These are phyloP conservation scores for Fagus crenata DNA, from an alignment of 306 rosid genomes.

Conservation along the genomic window DNA sequence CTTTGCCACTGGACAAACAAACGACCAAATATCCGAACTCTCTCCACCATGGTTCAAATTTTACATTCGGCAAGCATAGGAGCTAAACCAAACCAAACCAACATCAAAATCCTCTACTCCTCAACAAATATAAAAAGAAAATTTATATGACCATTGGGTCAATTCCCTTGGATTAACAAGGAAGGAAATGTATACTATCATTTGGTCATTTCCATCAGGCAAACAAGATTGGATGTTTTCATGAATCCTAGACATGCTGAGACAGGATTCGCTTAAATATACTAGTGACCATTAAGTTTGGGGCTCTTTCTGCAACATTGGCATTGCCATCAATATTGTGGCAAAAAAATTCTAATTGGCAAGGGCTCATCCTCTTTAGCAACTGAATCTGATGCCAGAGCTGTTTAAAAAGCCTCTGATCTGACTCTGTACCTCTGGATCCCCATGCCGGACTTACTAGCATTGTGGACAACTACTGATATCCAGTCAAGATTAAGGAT, in stretches of 20 bases:
- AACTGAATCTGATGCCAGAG: conserved; percentile 14
- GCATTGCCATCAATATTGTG: not conserved
- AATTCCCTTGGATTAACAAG: not conserved
- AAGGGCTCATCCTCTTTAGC: conserved; percentile 19
- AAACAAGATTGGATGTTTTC: not conserved
- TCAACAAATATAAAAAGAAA: not conserved
- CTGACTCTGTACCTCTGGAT: conserved; percentile 28
- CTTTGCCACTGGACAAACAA: not conserved
- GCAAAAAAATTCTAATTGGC: conserved; percentile 8
- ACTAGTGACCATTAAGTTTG: not conserved
- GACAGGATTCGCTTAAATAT: not conserved
- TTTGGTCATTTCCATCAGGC: not conserved
- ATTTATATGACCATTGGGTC: not conserved
- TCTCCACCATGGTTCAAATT: not conserved
- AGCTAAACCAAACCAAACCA: not conserved
- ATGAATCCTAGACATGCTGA: not conserved
- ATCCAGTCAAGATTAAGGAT: not conserved
- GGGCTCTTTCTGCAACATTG: not conserved
- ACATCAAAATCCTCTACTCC: not conserved
- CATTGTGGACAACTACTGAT: conserved; percentile 1
- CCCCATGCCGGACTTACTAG: conserved; percentile 9
- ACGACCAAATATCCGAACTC: not conserved
- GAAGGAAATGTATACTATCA: not conserved
- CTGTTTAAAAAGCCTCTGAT: conserved; percentile 23
- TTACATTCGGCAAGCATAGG: not conserved